Evolutionary conservation across 108 stramenopile genomes (phyloP).

Genomic region (Fistulifera pelliculosa): DNA sequence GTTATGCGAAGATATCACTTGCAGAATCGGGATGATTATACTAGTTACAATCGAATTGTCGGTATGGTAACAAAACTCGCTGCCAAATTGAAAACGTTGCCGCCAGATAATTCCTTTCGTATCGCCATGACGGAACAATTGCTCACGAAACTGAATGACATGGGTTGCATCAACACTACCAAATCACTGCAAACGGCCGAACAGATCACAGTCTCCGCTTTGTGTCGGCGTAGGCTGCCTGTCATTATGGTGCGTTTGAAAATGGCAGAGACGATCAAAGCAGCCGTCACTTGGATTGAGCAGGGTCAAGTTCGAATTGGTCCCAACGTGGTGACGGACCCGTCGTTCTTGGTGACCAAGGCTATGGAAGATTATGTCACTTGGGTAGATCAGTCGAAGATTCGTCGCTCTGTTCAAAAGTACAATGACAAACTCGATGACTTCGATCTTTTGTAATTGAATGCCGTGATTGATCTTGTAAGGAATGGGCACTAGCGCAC

Average conservation of each 20-base stretch:
- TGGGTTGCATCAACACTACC: constrained; percentile 83
- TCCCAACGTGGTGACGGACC: constrained; percentile 96
- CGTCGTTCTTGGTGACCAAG: constrained; percentile 92
- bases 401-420: constrained; percentile 85
- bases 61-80: constrained; percentile 87
- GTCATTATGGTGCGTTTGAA: constrained; percentile 98
- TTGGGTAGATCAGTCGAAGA: constrained; percentile 96
- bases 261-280: constrained; percentile 93
- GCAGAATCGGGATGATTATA: constrained; percentile 96
- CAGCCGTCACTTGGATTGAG: constrained; percentile 91
- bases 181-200: constrained; percentile 89
- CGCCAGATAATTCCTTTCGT: constrained; percentile 86
- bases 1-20: constrained; percentile 92
- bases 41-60: constrained; percentile 81
- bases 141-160: constrained; percentile 82
- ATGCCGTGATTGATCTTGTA: too few relatives aligned
- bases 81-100: constrained; percentile 83
- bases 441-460: constrained; percentile 87
- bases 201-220: constrained; percentile 85
- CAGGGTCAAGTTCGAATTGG: constrained; percentile 98
- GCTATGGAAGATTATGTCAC: constrained; percentile 98
- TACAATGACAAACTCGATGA: constrained; percentile 99
- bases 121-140: constrained; percentile 96
- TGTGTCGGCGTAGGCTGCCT: constrained; percentile 92
- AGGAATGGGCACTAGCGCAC: too few relatives aligned